Evolutionary conservation across 1,284 basidiomycete genomes (phyloP), one percentile per base, ranked within the genome.

Genomic region (Violaceomyces palustris): DNA sequence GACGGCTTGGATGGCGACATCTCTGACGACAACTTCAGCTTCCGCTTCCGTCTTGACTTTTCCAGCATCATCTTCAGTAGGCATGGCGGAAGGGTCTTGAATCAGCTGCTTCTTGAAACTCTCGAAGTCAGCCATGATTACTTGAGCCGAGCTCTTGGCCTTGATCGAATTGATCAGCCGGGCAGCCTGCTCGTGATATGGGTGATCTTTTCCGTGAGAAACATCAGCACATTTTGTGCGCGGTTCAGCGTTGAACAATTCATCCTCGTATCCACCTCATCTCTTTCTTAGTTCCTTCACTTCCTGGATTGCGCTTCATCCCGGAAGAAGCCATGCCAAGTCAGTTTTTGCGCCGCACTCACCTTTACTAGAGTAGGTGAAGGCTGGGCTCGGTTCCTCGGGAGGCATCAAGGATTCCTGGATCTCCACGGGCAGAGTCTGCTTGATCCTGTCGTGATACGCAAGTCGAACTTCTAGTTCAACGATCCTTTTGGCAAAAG

Each of bases 401-500:
- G 79, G 78, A 0, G 85, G 75, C 48, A 96, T 81, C 9, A 86
- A 81, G 12, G 77, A 78, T 2, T 80, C 80, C 37, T 84, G 82
- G 3, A 81, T 77, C 15, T 76, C 75, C 63, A 84, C 83, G 82
- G 93, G 93, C 0, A 99, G 78, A 1, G 87, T 93, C 70, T 88
- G 87, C 45, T 86, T 77, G 52, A 99, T 85, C 6, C 94, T 83
- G 58, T 99, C 93, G 72, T 87, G 87, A 74, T 98, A 99, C 10
- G 90, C 85, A 46, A 98, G 74, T 5, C 94, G 82, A 31, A 93
- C 83, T 74, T 98, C 94, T 39, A 88, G 81, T 71, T 96, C 91
- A 19, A 93, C 77, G 1, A 88, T 83, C 10, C 88, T 79, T n/a
- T 86, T 82, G 75, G 93, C 86, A 74, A 97, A 93, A 1, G 82